Base-by-base conservation (phyloP, 2,329 filamentous ascomycete species). In the Penicillium sclerotiorum region DNA sequence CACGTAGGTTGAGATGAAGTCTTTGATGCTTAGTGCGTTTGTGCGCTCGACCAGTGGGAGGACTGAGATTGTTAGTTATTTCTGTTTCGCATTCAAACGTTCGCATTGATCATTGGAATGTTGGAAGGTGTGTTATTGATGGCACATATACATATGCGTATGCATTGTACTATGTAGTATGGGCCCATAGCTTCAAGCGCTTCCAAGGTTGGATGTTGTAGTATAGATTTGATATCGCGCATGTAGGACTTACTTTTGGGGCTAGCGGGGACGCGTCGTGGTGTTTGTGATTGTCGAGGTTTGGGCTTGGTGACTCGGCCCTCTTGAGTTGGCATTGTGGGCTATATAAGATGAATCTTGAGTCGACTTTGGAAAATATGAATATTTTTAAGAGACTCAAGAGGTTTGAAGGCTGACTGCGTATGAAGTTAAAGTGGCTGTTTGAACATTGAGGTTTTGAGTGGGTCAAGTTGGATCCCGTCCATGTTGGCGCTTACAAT, bases 41-140 rank as follows among this genome's bases (percentile, higher is more conserved):
- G 73, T 69, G 30, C 62, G 64, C 51, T 77, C 73, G 27, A 78
- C 68, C 45, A 77, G 56, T 3, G 64, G 67, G 6, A 61, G 52
- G 2, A 36, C 49, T 59, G 54, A 11, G 38, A 23, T 35, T 36
- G 27, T 40, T 64, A 50, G 62, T 45, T n/a, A 56, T 49, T 39
- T 28, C 40, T 17, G 20, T 27, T 15, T 1, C 27, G 11, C 15
- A 32, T 32, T 28, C 28, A 11, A 32, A 13, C 15, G 35, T 37
- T 13, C n/a, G n/a, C n/a, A n/a, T n/a, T n/a, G n/a, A n/a, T n/a
- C n/a, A n/a, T n/a, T n/a, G n/a, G n/a, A n/a, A n/a, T n/a, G n/a
- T n/a, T n/a, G n/a, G n/a, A n/a, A n/a, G n/a, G n/a, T n/a, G n/a
- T n/a, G n/a, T n/a, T n/a, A n/a, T n/a, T n/a, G n/a, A n/a, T n/a